Evolutionary conservation across 2,329 filamentous ascomycete species (phyloP), one percentile per base, ranked within the genome.

Genomic region (Colletotrichum coccodes): DNA sequence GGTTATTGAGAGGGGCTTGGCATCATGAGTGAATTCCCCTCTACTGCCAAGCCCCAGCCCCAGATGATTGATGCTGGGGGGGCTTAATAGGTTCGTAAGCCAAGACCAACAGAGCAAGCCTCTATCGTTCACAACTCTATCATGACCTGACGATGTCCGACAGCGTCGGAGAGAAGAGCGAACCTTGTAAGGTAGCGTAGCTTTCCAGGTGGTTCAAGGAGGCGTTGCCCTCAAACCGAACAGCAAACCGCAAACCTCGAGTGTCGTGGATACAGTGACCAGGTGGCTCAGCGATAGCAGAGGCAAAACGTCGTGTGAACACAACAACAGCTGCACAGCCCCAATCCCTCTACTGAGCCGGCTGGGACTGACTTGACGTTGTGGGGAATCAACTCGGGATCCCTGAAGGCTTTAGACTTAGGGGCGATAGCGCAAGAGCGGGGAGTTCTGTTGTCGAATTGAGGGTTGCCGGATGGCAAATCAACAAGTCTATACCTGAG

Each of bases 261-360:
- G 54, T 38, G 49, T 69, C 49, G 49, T 69, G 46, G 56, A 42
- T 69, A 69, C 61, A 66, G 53, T 66, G 42, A 52, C 44, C 32
- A 49, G 38, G 26, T 47, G 28, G 34, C 34, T 54, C 44, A 58
- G 32, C 32, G 18, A 49, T 67, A 26, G 36, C 47, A 38, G 52
- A 44, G 40, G 42, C 14, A 36, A 56, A 26, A 3, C 21, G 40
- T 69, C 49, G 40, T 60, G 49, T 65, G 54, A 56, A 44, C 30
- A 68, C n/a, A 60, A 53, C 14, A 40, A 23, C 52, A 9, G n/a
- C 28, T 68, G 36, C 66, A 68, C 54, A 68, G 66, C 66, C 66
- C 61, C 53, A 50, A 18, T 60, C 60, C 38, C 49, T 65, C 49
- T 42, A 38, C 44, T 34, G 56, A 30, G 18, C 57, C 38, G 53